Base-by-base conservation (phyloP, 371 early-diverging fungal species). In the Encephalitozoon cuniculi region DNA sequence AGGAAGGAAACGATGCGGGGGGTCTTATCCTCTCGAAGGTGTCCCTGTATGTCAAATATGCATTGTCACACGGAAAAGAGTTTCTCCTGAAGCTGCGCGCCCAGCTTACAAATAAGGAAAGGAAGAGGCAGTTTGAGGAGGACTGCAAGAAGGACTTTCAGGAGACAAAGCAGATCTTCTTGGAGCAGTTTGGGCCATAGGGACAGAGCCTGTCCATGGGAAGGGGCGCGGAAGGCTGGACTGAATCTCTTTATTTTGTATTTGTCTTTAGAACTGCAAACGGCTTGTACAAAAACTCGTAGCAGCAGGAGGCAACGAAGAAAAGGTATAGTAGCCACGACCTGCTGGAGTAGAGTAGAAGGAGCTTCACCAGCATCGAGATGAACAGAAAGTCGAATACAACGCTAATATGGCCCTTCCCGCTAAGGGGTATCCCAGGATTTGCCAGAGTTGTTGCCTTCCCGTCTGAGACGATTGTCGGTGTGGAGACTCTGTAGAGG, bases 1-100 rank as follows among this genome's bases (percentile, higher is more conserved):
- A 80, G 41, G 74, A 73, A 54, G 80, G 76, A 51, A 68, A 77
- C 65, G 76, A 80, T 32, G 68, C 44, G 8, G 65, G 49, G 0
- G 80, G 77, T 6, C 15, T 72, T 15, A 46, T 67, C 8, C 53
- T 80, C 12, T 79, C 70, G 21, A 72, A 53, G 44, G 37, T 80
- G 23, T 59, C 49, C n/a, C 23, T 80, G 41, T 68, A 64, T 53
- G 26, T 68, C 43, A 64, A 52, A 44, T 80, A 75, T 64, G 39
- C 55, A n/a, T 52, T 51, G 26, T 44, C 30, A 30, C 67, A 68
- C 26, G 80, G 80, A 3, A 63, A 41, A 23, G 25, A 32, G 2
- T 49, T 71, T 28, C 39, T 80, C 9, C n/a, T 32, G 8, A 77
- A 64, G 44, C 30, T 80, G 28, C 54, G 26, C 12, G 44, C 65